phyloP scores from a whole-genome alignment of 2,329 filamentous ascomycete genomes.

The Thelonectria rubi region DNA sequence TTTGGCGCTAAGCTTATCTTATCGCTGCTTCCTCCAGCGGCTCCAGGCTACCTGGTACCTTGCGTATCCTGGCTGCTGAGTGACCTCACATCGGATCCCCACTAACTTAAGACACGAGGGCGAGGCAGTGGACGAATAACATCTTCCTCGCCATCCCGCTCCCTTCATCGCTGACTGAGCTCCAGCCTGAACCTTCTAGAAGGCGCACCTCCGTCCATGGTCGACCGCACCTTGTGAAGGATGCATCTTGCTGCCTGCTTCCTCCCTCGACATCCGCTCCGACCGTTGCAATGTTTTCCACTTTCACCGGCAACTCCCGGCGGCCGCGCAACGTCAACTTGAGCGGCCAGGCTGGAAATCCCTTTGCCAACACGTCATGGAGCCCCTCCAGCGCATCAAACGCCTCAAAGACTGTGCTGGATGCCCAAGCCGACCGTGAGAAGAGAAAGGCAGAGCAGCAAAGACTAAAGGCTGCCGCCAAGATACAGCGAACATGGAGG shows the following conservation, averaged over 20 bases:
- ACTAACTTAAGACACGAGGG: constrained; percentile 31
- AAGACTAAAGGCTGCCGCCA: constrained; percentile 75
- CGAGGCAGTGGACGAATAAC: constrained; percentile 33
- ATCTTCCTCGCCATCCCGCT: constrained; percentile 17
- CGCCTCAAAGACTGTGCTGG: constrained; percentile 79
- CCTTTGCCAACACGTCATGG: constrained; percentile 74
- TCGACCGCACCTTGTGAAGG: constrained; percentile 11
- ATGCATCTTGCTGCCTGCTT: constrained; percentile 29
- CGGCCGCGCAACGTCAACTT: constrained; percentile 93
- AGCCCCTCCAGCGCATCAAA: constrained; percentile 65
- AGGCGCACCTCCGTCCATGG: constrained; percentile 24
- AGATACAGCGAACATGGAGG: constrained; percentile 84
- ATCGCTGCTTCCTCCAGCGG: constrained; percentile 6
- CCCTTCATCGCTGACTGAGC: constrained; percentile 39
- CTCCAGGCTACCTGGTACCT: not conserved
- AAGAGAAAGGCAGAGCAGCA: constrained; percentile 84
- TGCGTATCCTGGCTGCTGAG: constrained; percentile 17
- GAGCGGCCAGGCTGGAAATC: constrained; percentile 83
- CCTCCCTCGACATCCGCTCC: constrained; percentile 17
- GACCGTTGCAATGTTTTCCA: constrained; percentile 77
- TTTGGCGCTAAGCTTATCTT: constrained; percentile 23
- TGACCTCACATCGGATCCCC: constrained; percentile 39
- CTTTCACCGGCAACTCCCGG: constrained; percentile 88
- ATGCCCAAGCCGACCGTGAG: constrained; percentile 86
- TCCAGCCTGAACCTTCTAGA: constrained; percentile 43